Conservation (phyloP, 2,329 filamentous ascomycete species). For the Myrmaecium sp. region DNA sequence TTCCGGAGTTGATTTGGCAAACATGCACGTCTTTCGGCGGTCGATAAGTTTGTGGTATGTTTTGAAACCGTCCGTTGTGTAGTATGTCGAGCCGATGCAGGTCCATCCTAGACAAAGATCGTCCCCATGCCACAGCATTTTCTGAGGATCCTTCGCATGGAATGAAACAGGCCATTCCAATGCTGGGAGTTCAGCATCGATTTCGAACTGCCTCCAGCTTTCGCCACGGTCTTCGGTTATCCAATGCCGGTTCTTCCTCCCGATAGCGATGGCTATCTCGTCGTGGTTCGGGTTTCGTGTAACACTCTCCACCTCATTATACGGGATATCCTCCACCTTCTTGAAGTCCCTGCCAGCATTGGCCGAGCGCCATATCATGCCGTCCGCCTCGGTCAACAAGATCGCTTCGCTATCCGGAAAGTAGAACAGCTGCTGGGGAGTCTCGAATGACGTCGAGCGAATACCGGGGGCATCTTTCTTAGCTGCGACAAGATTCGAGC, state of each 20-base stretch:
- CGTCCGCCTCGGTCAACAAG: constrained; percentile 51
- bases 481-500: too few relatives aligned
- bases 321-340: constrained; percentile 38
- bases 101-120: constrained; percentile 21
- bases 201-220: constrained; percentile 60
- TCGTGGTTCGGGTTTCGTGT: constrained; percentile 64
- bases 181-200: constrained; percentile 36
- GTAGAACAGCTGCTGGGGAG: constrained; percentile 61
- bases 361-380: constrained; percentile 57
- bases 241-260: constrained; percentile 54
- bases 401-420: constrained; percentile 80
- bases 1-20: constrained; percentile 60
- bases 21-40: constrained; percentile 62
- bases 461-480: constrained; percentile 52
- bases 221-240: constrained; percentile 70
- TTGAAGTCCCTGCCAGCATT: constrained; percentile 71
- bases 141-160: constrained; percentile 67
- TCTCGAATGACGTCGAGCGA: constrained; percentile 46
- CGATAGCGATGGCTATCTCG: constrained; percentile 65
- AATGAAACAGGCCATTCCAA: constrained; percentile 50
- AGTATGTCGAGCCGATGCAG: constrained; percentile 36
- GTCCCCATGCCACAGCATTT: constrained; percentile 58
- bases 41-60: constrained; percentile 46
- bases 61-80: constrained; percentile 77
- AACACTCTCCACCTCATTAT: constrained; percentile 45